phyloP scores from a whole-genome alignment of 768 basidiomycete species.

The Psilocybe tampanensis region DNA sequence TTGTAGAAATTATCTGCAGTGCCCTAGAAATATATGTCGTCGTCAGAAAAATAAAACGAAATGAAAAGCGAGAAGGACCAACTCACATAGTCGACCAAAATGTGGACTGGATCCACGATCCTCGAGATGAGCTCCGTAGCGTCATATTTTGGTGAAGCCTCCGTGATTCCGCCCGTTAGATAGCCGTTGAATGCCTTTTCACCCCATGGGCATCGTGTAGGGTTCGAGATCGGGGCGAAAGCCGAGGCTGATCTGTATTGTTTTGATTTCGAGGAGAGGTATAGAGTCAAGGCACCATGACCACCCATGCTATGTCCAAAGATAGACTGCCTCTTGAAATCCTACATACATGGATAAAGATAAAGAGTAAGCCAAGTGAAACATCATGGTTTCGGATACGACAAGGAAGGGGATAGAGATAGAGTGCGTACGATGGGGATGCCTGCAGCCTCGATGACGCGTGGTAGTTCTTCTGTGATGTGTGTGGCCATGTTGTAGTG shows the following conservation, averaged over 20 bases:
- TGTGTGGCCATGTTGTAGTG: slow-evolving; percentile 91
- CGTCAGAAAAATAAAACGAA: not conserved
- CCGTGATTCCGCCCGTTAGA: slow-evolving; percentile 72
- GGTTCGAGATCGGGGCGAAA: slow-evolving; percentile 86
- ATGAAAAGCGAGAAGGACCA: not conserved
- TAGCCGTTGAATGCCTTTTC: slow-evolving; percentile 90
- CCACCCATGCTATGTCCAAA: slow-evolving; percentile 99
- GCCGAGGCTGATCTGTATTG: slow-evolving; percentile 88
- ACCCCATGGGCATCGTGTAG: slow-evolving; percentile 88
- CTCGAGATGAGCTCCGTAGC: slow-evolving; percentile 80
- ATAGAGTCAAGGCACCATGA: slow-evolving; percentile 91
- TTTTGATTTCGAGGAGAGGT: slow-evolving; percentile 72
- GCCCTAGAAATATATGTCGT: slow-evolving; percentile 54
- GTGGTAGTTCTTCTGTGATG: slow-evolving; percentile 82
- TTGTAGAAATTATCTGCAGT: slow-evolving; percentile 83
- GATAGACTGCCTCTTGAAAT: slow-evolving; percentile 82
- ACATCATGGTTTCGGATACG: not conserved
- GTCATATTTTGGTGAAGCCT: slow-evolving; percentile 77
- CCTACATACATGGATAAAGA: slow-evolving; percentile 52
- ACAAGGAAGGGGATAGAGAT: not conserved
- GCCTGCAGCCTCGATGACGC: slow-evolving; percentile 69
- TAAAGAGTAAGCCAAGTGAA: not conserved
- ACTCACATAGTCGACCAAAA: slow-evolving; percentile 86
- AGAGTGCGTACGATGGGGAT: slow-evolving; percentile 70
- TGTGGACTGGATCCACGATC: slow-evolving; percentile 64